A percentile compares a stretch with the other conserved stretches of the same genome.
These are phyloP conservation scores for Didymella keratinophila DNA, from an alignment of 2,329 filamentous ascomycete genomes.

Conservation along the genomic window DNA sequence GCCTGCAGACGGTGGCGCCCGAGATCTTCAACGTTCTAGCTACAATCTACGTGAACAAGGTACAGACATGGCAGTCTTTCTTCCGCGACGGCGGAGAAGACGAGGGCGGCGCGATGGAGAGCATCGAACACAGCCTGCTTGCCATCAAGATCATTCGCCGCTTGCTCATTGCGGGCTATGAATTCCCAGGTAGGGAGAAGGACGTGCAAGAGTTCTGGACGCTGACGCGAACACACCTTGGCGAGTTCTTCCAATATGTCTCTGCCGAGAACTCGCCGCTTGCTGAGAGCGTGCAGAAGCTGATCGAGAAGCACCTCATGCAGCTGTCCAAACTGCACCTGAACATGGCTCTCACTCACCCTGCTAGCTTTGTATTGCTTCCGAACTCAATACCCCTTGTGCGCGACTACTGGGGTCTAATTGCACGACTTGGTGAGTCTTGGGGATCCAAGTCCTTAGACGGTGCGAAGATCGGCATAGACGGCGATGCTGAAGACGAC, in stretches of 20 bases:
- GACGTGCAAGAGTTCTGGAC: slow-evolving; percentile 83
- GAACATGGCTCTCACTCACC: slow-evolving; percentile 80
- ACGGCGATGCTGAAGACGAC: slow-evolving; percentile 58
- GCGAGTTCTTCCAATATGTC: slow-evolving; percentile 73
- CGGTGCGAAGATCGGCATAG: slow-evolving; percentile 53
- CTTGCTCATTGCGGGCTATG: slow-evolving; percentile 81
- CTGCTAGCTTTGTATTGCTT: slow-evolving; percentile 82
- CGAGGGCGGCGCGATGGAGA: slow-evolving; percentile 65
- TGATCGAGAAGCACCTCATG: slow-evolving; percentile 84
- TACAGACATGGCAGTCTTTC: slow-evolving; percentile 71
- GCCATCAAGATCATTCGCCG: slow-evolving; percentile 82
- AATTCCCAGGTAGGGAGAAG: slow-evolving; percentile 79
- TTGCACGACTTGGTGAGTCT: slow-evolving; percentile 76
- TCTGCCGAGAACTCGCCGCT: slow-evolving; percentile 64
- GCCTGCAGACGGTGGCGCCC: slow-evolving; percentile 78
- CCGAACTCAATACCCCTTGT: slow-evolving; percentile 81
- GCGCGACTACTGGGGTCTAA: slow-evolving; percentile 84
- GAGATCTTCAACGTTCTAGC: slow-evolving; percentile 84
- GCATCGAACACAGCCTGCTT: slow-evolving; percentile 78
- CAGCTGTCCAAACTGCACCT: slow-evolving; percentile 93
- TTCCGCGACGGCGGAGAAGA: slow-evolving; percentile 66
- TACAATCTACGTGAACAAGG: slow-evolving; percentile 78
- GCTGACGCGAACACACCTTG: slow-evolving; percentile 76
- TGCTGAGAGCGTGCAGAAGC: slow-evolving; percentile 60
- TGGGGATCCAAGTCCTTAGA: slow-evolving; percentile 65